These are phyloP conservation scores for Colletotrichum spaethianum DNA, from an alignment of 2,329 filamentous ascomycete genomes.

Conservation along the genomic window DNA sequence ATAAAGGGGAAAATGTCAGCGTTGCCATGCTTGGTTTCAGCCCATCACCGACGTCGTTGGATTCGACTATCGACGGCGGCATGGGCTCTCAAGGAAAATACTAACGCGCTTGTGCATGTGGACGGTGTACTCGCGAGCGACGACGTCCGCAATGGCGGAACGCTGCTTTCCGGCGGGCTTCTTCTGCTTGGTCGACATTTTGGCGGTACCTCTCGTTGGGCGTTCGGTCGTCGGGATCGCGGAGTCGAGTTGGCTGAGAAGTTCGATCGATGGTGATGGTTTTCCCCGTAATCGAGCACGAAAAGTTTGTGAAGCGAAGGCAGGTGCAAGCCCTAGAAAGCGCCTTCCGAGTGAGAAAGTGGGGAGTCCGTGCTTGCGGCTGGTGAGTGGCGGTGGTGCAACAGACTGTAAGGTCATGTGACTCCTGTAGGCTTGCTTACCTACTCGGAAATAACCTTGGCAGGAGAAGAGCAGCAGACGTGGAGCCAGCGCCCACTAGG, in stretches of 20 bases:
- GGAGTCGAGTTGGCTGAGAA: constrained; percentile 40
- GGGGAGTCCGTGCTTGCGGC: constrained; percentile 16
- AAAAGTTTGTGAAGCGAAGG: constrained; percentile 40
- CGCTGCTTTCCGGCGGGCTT: constrained; percentile 79
- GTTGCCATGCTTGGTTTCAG: constrained; percentile 28
- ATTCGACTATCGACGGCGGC: constrained; percentile 43
- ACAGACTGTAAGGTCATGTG: neutral
- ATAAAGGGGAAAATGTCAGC: constrained; percentile 53
- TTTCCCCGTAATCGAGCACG: constrained; percentile 21
- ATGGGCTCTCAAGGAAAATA: constrained; percentile 53
- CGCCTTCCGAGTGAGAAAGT: constrained; percentile 1
- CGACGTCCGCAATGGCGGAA: constrained; percentile 98
- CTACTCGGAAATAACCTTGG: neutral
- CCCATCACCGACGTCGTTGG: constrained; percentile 10
- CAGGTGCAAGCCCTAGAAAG: constrained; percentile 31
- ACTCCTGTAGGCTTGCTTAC: neutral
- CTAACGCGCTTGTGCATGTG: constrained; percentile 93
- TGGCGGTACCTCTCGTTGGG: constrained; percentile 47
- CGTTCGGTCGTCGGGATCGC: constrained; percentile 40
- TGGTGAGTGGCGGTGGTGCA: neutral
- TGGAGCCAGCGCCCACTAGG: neutral
- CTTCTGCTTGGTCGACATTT: constrained; percentile 78
- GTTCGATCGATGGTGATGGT: constrained; percentile 32
- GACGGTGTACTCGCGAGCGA: constrained; percentile 99
- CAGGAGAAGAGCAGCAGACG: neutral